phyloP scores from a whole-genome alignment of 441 rosid genomes.

The Populus hybrid region DNA sequence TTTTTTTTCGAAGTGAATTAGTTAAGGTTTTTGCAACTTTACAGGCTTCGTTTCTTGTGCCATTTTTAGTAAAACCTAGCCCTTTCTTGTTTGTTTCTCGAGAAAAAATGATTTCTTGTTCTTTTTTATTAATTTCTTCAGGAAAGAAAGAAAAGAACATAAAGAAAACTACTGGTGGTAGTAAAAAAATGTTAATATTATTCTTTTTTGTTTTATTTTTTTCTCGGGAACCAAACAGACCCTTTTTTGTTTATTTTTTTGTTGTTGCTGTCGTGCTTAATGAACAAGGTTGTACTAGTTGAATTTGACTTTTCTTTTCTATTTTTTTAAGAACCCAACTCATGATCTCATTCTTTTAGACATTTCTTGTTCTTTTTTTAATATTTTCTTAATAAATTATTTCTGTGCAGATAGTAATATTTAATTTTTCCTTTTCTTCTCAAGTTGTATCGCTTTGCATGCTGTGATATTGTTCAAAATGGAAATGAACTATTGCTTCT shows the following conservation, averaged over 20 bases:
- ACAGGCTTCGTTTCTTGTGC: background rate
- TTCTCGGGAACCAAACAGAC: background rate
- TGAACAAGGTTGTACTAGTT: background rate
- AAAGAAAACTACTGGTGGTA: background rate
- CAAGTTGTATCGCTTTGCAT: too few relatives aligned
- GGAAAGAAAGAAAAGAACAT: background rate
- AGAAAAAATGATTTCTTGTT: background rate
- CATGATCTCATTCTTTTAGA: background rate
- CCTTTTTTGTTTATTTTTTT: background rate
- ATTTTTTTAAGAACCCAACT: background rate
- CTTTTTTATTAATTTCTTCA: background rate
- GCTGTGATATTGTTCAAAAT: background rate
- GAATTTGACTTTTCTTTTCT: background rate
- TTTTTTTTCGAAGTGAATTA: background rate
- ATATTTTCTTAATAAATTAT: background rate
- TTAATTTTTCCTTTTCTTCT: background rate
- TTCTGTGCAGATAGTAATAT: background rate
- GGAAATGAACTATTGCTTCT: background rate
- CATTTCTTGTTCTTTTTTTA: background rate
- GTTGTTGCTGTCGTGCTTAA: background rate
- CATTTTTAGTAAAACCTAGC: slow-evolving; percentile 14
- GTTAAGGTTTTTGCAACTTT: background rate
- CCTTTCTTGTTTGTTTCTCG: slow-evolving; percentile 14
- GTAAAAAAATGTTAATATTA: background rate
- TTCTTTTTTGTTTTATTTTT: background rate